A percentile compares a stretch with the other conserved stretches of the same genome.
Conservation (phyloP, 768 basidiomycete species). For the Cystofilobasidium macerans region DNA sequence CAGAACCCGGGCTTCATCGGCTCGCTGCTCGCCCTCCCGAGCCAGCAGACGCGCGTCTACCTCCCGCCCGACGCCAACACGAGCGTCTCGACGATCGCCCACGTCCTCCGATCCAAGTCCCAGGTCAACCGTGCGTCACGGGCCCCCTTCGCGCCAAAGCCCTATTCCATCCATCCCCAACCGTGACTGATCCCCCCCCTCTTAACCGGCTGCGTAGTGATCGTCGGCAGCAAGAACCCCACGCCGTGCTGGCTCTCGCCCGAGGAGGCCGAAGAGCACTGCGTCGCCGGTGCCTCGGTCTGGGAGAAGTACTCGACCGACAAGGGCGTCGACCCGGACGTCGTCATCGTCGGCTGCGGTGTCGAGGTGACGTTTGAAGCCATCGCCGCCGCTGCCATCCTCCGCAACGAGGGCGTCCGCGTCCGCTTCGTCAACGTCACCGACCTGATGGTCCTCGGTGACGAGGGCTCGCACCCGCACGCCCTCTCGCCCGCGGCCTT, state of each 20-base stretch:
- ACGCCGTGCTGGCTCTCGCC: constrained; percentile 29
- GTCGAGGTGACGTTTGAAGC: constrained; percentile 80
- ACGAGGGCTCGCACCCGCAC: constrained; percentile 45
- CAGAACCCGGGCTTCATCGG: constrained; percentile 76
- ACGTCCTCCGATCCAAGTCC: constrained; percentile 71
- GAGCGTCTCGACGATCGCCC: constrained; percentile 68
- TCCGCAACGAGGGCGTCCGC: constrained; percentile 56
- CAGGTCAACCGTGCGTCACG: constrained; percentile 39
- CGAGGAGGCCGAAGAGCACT: constrained; percentile 49
- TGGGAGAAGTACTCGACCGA: constrained; percentile 76
- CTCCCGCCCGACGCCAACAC: constrained; percentile 85
- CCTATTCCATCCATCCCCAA: neutral
- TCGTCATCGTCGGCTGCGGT: constrained; percentile 73
- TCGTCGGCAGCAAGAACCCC: constrained; percentile 74
- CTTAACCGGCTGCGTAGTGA: constrained; percentile 30
- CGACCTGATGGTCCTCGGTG: constrained; percentile 56
- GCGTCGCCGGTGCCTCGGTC: constrained; percentile 71
- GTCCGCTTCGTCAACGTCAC: constrained; percentile 83
- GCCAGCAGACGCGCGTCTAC: constrained; percentile 60
- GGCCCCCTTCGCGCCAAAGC: neutral
- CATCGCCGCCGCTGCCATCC: constrained; percentile 68
- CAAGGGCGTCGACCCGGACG: constrained; percentile 45
- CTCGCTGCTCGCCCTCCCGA: constrained; percentile 68
- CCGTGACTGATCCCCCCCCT: neutral
- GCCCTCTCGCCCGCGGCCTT: constrained; percentile 45